Evolutionary conservation across 306 rosid genomes (phyloP).

Genomic region (Quercus dentata): DNA sequence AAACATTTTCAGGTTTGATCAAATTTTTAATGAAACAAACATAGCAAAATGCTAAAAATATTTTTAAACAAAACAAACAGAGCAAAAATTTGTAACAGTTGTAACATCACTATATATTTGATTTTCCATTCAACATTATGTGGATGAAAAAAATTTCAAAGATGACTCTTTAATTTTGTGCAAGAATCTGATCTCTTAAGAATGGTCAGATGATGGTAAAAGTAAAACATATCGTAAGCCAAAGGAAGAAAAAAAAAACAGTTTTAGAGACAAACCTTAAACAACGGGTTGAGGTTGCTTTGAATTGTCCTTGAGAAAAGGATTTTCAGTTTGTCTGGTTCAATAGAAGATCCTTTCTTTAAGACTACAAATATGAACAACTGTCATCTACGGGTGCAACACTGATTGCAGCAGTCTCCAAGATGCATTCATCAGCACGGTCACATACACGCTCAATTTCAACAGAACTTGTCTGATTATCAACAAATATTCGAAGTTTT

Average conservation of each 20-base stretch:
- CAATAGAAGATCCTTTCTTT: slow-evolving; percentile 39
- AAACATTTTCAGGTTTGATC: too few relatives aligned
- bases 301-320: slow-evolving; percentile 70
- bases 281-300: slow-evolving; percentile 73
- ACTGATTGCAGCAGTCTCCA: slow-evolving; percentile 71
- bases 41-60: too few relatives aligned
- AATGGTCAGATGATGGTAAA: not conserved
- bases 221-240: not conserved
- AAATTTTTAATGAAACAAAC: too few relatives aligned
- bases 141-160: not conserved
- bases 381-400: slow-evolving; percentile 44
- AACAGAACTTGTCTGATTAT: slow-evolving; percentile 57
- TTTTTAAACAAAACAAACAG: too few relatives aligned
- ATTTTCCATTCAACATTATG: not conserved
- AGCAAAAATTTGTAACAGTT: too few relatives aligned
- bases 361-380: slow-evolving; percentile 61
- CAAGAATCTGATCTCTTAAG: not conserved
- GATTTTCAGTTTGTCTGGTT: slow-evolving; percentile 44
- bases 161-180: not conserved
- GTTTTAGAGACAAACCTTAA: slow-evolving; percentile 44
- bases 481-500: not conserved
- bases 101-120: not conserved
- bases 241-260: not conserved
- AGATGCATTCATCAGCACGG: slow-evolving; percentile 52
- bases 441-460: slow-evolving; percentile 79